Evolutionary conservation across 2,329 filamentous ascomycete genomes (phyloP).

Genomic region (Pseudocercospora vitis): DNA sequence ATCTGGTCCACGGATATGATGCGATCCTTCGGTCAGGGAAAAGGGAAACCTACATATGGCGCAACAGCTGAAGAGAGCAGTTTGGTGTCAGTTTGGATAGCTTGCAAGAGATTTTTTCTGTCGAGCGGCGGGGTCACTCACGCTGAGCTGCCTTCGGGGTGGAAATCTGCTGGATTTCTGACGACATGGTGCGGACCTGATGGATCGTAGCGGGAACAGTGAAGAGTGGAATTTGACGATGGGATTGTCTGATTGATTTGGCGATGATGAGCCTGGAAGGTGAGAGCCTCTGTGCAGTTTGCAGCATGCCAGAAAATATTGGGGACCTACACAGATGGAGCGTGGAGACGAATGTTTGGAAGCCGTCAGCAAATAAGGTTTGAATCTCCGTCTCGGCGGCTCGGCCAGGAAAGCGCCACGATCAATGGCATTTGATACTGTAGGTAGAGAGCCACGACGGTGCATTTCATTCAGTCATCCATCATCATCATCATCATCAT

Average conservation of each 20-base stretch:
- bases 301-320: too few species aligned
- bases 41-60: slow-evolving; percentile 1
- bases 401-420: too few species aligned
- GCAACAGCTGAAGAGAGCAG: slow-evolving; percentile 3
- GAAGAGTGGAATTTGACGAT: background rate
- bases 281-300: background rate
- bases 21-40: slow-evolving; percentile 6
- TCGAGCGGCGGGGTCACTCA: too few species aligned
- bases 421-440: too few species aligned
- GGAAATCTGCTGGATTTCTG: slow-evolving; percentile 47
- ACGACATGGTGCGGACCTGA: slow-evolving; percentile 39
- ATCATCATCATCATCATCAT: slow-evolving; percentile 8
- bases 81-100: too few species aligned
- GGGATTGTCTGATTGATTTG: background rate
- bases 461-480: slow-evolving; percentile 3
- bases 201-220: background rate
- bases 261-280: background rate
- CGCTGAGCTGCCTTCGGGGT: slow-evolving; percentile 46
- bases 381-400: background rate
- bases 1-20: background rate
- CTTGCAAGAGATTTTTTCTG: too few species aligned
- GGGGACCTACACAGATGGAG: too few species aligned
- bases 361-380: too few species aligned
- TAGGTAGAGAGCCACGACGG: background rate
- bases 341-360: too few species aligned